Conservation (phyloP, 805 yeast species). For the Helenozyma baotianmanensis region DNA sequence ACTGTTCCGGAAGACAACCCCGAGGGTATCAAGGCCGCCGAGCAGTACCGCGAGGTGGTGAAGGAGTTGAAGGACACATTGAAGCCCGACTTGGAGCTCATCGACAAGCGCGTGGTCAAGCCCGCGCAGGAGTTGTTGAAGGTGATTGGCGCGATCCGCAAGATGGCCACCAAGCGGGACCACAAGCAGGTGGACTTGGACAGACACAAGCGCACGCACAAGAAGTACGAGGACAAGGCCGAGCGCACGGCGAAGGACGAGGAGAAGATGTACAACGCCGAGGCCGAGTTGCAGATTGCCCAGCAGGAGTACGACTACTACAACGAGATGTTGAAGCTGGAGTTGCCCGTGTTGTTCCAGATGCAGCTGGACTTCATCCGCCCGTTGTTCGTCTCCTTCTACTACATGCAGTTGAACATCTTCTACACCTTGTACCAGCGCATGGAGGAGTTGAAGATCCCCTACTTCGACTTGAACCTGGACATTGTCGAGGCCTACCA, state of each 20-base stretch:
- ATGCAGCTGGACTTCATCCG: constrained; percentile 89
- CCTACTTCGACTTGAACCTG: constrained; percentile 82
- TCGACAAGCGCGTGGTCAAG: constrained; percentile 80
- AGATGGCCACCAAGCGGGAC: constrained; percentile 92
- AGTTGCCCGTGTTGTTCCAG: constrained; percentile 80
- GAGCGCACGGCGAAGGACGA: constrained; percentile 87
- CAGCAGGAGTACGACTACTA: constrained; percentile 95
- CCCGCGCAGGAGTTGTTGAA: constrained; percentile 90
- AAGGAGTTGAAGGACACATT: constrained; percentile 78
- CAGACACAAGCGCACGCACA: constrained; percentile 65
- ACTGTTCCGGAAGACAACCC: constrained; percentile 90
- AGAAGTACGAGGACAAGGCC: constrained; percentile 74
- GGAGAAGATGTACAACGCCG: constrained; percentile 82
- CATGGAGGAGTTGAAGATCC: constrained; percentile 95
- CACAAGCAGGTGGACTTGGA: constrained; percentile 95
- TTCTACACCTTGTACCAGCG: constrained; percentile 87
- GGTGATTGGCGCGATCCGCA: constrained; percentile 77
- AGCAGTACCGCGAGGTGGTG: constrained; percentile 84
- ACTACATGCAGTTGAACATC: constrained; percentile 96
- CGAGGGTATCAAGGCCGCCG: constrained; percentile 92
- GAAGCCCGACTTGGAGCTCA: constrained; percentile 89
- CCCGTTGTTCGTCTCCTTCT: constrained; percentile 90
- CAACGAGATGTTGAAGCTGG: constrained; percentile 89
- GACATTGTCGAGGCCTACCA: constrained; percentile 80
- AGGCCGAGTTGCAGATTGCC: constrained; percentile 84